phyloP scores from a whole-genome alignment of 2,329 filamentous ascomycete genomes.

The Xylariaceae sp. region DNA sequence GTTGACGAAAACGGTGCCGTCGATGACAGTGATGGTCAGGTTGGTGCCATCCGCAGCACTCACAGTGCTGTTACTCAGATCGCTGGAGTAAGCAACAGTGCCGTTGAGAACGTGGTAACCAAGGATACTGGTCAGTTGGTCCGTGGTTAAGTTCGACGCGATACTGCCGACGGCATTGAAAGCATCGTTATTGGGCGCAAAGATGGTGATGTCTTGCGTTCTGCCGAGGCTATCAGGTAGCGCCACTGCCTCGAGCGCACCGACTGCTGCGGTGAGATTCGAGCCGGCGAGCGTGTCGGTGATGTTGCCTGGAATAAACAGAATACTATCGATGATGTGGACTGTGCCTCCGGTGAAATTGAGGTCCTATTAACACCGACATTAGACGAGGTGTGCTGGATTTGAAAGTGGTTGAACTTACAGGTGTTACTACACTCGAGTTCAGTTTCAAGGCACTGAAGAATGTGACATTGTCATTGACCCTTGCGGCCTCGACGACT shows the following conservation, averaged over 20 bases:
- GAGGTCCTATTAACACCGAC: conserved; percentile 38
- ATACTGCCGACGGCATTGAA: conserved; percentile 55
- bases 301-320: conserved; percentile 42
- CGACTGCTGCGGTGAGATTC: conserved; percentile 43
- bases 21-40: conserved; percentile 40
- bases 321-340: conserved; percentile 47
- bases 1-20: conserved; percentile 44
- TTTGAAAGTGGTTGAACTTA: conserved; percentile 29
- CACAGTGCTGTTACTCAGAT: conserved; percentile 29
- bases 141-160: conserved; percentile 41
- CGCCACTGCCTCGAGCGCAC: conserved; percentile 43
- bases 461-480: conserved; percentile 43
- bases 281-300: conserved; percentile 37
- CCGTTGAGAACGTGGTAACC: conserved; percentile 61
- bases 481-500: conserved; percentile 43
- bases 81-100: conserved; percentile 48
- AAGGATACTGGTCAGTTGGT: conserved; percentile 50
- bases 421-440: conserved; percentile 44
- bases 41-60: conserved; percentile 43
- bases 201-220: conserved; percentile 54
- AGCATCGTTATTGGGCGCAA: conserved; percentile 58
- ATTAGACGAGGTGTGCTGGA: neutral
- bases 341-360: conserved; percentile 53
- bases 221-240: conserved; percentile 35
- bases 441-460: conserved; percentile 49